Evolutionary conservation across 345 rosid species (phyloP).

Genomic region (Gossypium herbaceum): DNA sequence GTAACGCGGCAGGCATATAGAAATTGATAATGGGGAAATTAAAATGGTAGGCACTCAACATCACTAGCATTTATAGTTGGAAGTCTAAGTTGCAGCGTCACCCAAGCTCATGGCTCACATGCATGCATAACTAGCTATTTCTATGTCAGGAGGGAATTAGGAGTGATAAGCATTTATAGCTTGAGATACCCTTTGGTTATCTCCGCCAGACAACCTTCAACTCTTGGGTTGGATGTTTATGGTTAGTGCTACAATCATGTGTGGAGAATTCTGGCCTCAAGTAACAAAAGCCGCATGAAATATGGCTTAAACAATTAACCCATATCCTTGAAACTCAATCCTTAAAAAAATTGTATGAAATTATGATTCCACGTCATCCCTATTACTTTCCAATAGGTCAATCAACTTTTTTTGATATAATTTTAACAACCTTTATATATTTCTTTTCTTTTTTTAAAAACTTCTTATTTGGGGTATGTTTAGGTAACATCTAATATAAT

Average conservation of each 20-base stretch:
- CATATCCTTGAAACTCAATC: too few relatives aligned
- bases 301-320: neutral
- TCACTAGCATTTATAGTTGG: constrained; percentile 12
- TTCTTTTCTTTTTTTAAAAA: too few relatives aligned
- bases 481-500: too few relatives aligned
- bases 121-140: constrained; percentile 16
- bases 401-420: too few relatives aligned
- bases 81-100: constrained; percentile 19
- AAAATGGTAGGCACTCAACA: neutral
- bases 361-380: accelerated
- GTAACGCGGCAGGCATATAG: neutral
- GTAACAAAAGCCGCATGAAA: neutral
- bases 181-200: neutral
- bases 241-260: too few relatives aligned
- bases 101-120: constrained; percentile 31
- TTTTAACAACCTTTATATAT: too few relatives aligned
- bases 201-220: neutral
- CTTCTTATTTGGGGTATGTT: too few relatives aligned
- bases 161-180: neutral
- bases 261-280: neutral
- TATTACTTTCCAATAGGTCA: accelerated
- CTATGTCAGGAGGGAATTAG: neutral
- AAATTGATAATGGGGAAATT: neutral
- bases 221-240: neutral
- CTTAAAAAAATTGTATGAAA: too few relatives aligned